phyloP scores from a whole-genome alignment of 2,329 filamentous ascomycete species.

The Aspergillus proliferans region DNA sequence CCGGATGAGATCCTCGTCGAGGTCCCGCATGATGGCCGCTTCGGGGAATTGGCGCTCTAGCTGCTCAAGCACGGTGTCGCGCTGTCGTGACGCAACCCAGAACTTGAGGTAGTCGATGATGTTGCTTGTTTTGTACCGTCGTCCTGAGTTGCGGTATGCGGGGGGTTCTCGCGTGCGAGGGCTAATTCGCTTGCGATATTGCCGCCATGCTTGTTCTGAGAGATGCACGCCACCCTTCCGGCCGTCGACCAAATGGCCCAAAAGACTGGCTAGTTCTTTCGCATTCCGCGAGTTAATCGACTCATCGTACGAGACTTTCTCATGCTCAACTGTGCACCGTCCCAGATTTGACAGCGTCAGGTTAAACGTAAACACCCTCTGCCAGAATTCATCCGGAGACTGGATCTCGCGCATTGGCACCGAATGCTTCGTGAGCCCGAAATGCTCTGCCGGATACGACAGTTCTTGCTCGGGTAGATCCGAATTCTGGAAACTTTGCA shows the following conservation, averaged over 20 bases:
- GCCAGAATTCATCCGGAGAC: constrained; percentile 35
- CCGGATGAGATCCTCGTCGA: constrained; percentile 32
- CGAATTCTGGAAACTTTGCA: constrained; percentile 48
- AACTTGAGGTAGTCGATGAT: constrained; percentile 44
- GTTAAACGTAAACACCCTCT: constrained; percentile 44
- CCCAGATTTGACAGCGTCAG: constrained; percentile 45
- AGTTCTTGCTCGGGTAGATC: constrained; percentile 32
- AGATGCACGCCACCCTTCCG: constrained; percentile 41
- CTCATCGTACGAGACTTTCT: constrained; percentile 50
- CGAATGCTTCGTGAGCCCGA: constrained; percentile 44
- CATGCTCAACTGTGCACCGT: constrained; percentile 45
- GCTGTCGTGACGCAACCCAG: constrained; percentile 29
- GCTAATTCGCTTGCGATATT: constrained; percentile 29
- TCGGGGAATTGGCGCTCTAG: constrained; percentile 26
- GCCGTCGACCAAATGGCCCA: constrained; percentile 43
- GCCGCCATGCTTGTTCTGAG: constrained; percentile 32
- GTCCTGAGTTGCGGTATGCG: constrained; percentile 31
- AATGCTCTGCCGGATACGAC: constrained; percentile 32
- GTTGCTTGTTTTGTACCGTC: constrained; percentile 23
- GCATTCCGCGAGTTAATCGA: constrained; percentile 29
- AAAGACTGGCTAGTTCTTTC: constrained; percentile 34
- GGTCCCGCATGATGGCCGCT: constrained; percentile 3
- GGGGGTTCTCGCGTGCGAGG: constrained; percentile 23
- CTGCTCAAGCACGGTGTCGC: constrained; percentile 21
- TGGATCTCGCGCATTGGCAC: constrained; percentile 37